Conservation (phyloP, 352 stramenopile species). For the Globisporangium barbulae region DNA sequence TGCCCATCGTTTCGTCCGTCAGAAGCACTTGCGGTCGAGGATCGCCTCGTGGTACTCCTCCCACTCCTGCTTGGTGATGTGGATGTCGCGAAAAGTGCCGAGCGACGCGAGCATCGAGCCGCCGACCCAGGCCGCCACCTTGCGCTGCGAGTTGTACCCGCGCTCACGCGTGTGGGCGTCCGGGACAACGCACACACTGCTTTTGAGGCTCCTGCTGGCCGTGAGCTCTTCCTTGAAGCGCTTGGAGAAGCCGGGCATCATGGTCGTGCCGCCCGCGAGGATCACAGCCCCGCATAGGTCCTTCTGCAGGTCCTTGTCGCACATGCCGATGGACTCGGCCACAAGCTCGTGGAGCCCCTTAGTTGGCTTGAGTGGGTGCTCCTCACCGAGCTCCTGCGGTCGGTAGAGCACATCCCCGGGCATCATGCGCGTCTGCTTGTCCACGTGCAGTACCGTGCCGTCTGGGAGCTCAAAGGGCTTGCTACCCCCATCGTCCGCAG, state of each 20-base stretch:
- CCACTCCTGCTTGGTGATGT: slow-evolving; percentile 89
- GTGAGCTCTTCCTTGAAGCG: slow-evolving; percentile 75
- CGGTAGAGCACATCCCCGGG: slow-evolving; percentile 84
- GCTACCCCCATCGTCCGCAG: slow-evolving; percentile 23
- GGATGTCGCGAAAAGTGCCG: slow-evolving; percentile 83
- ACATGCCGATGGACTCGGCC: slow-evolving; percentile 83
- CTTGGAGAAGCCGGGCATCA: slow-evolving; percentile 78
- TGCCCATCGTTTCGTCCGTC: background rate
- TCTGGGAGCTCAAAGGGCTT: slow-evolving; percentile 83
- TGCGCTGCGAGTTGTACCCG: slow-evolving; percentile 85
- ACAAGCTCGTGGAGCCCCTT: slow-evolving; percentile 85
- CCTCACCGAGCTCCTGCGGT: slow-evolving; percentile 89
- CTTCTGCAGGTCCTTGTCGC: slow-evolving; percentile 79
- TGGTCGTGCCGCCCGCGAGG: slow-evolving; percentile 80
- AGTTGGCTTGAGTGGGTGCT: slow-evolving; percentile 70
- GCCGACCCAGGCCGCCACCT: slow-evolving; percentile 86
- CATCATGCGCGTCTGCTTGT: slow-evolving; percentile 62
- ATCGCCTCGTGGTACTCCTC: slow-evolving; percentile 88
- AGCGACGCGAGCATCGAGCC: slow-evolving; percentile 89
- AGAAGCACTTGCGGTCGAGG: slow-evolving; percentile 84
- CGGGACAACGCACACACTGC: slow-evolving; percentile 68
- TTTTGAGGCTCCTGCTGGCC: slow-evolving; percentile 18
- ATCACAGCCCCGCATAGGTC: slow-evolving; percentile 77
- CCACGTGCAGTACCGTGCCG: slow-evolving; percentile 83
- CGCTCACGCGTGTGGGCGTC: slow-evolving; percentile 70